These are phyloP conservation scores for Fusarium albosuccineum DNA, from an alignment of 2,329 filamentous ascomycete genomes.

Conservation along the genomic window DNA sequence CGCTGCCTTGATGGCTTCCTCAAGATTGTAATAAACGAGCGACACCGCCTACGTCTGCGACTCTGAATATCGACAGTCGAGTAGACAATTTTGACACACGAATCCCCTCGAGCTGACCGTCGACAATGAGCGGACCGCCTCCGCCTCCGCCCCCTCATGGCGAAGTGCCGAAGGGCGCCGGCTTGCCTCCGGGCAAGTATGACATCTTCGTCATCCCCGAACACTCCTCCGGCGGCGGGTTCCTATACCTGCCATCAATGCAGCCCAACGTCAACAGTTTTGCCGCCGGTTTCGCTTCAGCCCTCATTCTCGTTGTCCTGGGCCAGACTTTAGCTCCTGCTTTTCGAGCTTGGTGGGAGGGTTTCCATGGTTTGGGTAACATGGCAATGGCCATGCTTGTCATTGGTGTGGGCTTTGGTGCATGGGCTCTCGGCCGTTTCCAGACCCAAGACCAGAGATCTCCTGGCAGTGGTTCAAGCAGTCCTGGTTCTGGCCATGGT, in stretches of 20 bases:
- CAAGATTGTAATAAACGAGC: constrained; percentile 45
- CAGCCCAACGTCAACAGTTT: constrained; percentile 91
- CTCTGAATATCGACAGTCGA: constrained; percentile 24
- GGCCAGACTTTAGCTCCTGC: constrained; percentile 80
- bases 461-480: constrained; percentile 38
- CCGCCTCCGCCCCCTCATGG: constrained; percentile 91
- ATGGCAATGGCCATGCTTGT: constrained; percentile 80
- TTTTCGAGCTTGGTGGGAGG: constrained; percentile 78
- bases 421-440: constrained; percentile 72
- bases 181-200: constrained; percentile 89
- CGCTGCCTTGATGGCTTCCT: constrained; percentile 48
- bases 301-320: constrained; percentile 78
- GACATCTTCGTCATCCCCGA: constrained; percentile 98
- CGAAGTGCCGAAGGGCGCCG: constrained; percentile 76
- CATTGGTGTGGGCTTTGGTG: constrained; percentile 78
- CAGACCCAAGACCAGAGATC: constrained; percentile 49
- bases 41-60: constrained; percentile 35
- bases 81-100: constrained; percentile 17
- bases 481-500: constrained; percentile 29
- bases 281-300: constrained; percentile 84
- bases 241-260: constrained; percentile 93
- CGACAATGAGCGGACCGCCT: constrained; percentile 71
- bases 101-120: constrained; percentile 39
- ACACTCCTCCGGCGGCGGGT: constrained; percentile 88
- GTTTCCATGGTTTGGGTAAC: constrained; percentile 78